A percentile compares a stretch with the other conserved stretches of the same genome.
These are phyloP conservation scores for Trichoderma atrobrunneum DNA, from an alignment of 2,329 filamentous ascomycete species.

Conservation along the genomic window DNA sequence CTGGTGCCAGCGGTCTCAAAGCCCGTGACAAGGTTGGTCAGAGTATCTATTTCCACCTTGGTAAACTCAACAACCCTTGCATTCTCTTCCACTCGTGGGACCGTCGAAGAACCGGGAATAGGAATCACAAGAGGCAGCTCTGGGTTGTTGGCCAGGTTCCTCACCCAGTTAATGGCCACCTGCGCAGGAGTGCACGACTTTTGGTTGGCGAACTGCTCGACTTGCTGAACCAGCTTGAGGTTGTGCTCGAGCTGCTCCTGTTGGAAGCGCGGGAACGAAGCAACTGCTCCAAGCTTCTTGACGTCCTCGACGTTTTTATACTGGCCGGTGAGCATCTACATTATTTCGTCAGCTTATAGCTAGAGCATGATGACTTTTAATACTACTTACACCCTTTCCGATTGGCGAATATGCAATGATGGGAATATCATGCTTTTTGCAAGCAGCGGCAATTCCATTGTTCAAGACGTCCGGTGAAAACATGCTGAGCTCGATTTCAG, in stretches of 20 bases:
- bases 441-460: constrained; percentile 55
- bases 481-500: constrained; percentile 57
- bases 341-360: constrained; percentile 14
- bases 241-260: constrained; percentile 63
- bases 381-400: constrained; percentile 30
- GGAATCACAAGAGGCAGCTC: constrained; percentile 60
- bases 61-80: constrained; percentile 46
- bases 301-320: constrained; percentile 27
- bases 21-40: constrained; percentile 46
- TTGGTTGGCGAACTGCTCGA: constrained; percentile 56
- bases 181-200: constrained; percentile 63
- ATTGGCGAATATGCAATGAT: constrained; percentile 61
- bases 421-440: constrained; percentile 63
- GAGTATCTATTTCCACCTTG: constrained; percentile 48
- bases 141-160: constrained; percentile 46
- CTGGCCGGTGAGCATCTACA: constrained; percentile 31
- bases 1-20: constrained; percentile 49
- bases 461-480: constrained; percentile 46
- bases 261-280: constrained; percentile 55
- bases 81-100: constrained; percentile 60
- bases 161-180: constrained; percentile 66
- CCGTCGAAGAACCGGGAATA: constrained; percentile 62
- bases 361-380: background rate
- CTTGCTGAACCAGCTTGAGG: constrained; percentile 55
- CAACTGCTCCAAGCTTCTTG: constrained; percentile 24